These are phyloP conservation scores for Paramyrothecium roridum DNA, from an alignment of 2,329 filamentous ascomycete genomes.

Conservation along the genomic window DNA sequence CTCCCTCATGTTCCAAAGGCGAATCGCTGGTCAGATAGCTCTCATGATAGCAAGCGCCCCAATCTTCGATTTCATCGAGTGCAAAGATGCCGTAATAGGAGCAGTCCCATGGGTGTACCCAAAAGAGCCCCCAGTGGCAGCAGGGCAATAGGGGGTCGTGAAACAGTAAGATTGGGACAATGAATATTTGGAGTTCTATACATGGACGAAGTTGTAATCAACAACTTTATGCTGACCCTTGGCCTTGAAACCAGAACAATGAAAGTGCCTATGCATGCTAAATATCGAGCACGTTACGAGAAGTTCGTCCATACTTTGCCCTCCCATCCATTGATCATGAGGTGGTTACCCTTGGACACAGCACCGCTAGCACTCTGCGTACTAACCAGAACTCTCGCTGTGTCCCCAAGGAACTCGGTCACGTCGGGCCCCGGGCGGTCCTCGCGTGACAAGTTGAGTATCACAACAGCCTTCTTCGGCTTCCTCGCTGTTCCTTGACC, in stretches of 20 bases:
- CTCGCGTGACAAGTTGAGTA: constrained; percentile 43
- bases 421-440: constrained; percentile 23
- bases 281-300: background rate
- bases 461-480: constrained; percentile 31
- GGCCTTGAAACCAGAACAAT: background rate
- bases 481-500: constrained; percentile 9
- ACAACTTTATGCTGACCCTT: background rate
- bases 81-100: background rate
- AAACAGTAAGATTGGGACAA: background rate
- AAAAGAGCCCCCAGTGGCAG: background rate
- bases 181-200: too few relatives aligned
- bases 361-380: constrained; percentile 13
- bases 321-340: constrained; percentile 21
- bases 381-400: constrained; percentile 19
- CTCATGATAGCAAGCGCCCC: background rate
- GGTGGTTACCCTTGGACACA: background rate
- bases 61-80: background rate
- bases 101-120: background rate
- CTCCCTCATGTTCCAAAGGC: background rate
- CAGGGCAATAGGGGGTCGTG: background rate
- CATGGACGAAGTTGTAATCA: too few relatives aligned
- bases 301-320: constrained; percentile 18
- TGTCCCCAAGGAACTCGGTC: constrained; percentile 12
- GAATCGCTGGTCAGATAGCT: background rate
- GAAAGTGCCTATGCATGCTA: background rate